These are phyloP conservation scores for Coemansia sp. DNA, from an alignment of 192 early-diverging fungal species.

Conservation along the genomic window DNA sequence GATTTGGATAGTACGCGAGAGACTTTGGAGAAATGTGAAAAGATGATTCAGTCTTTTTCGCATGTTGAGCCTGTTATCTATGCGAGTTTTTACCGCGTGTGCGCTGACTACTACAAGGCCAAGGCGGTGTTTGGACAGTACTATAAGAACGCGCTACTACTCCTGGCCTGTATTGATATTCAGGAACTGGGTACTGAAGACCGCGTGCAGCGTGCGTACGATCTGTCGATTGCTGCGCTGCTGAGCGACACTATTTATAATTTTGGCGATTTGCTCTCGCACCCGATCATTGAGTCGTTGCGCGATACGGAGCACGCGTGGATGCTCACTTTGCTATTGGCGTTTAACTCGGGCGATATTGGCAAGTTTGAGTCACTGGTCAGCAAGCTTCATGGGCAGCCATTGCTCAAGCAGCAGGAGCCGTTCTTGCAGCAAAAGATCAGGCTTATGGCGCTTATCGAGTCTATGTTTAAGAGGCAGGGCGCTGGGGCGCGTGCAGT, in stretches of 20 bases:
- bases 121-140: slow-evolving; percentile 90
- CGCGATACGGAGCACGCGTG: slow-evolving; percentile 79
- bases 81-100: slow-evolving; percentile 91
- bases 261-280: slow-evolving; percentile 94
- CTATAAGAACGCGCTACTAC: slow-evolving; percentile 93
- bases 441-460: slow-evolving; percentile 95
- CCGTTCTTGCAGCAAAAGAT: slow-evolving; percentile 91
- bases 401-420: slow-evolving; percentile 74
- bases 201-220: slow-evolving; percentile 86
- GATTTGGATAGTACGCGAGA: slow-evolving; percentile 83
- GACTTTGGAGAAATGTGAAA: slow-evolving; percentile 83
- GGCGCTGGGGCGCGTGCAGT: slow-evolving; percentile 68
- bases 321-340: slow-evolving; percentile 82
- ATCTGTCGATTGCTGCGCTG: slow-evolving; percentile 86
- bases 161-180: slow-evolving; percentile 86
- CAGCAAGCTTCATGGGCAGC: slow-evolving; percentile 73
- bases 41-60: slow-evolving; percentile 58
- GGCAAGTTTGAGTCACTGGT: slow-evolving; percentile 83
- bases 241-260: slow-evolving; percentile 97
- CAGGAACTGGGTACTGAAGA: slow-evolving; percentile 77
- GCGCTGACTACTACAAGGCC: slow-evolving; percentile 97
- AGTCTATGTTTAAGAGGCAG: slow-evolving; percentile 84
- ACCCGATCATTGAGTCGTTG: slow-evolving; percentile 41
- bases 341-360: slow-evolving; percentile 93
- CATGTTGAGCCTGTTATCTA: slow-evolving; percentile 84